Evolutionary conservation across 495 filamentous ascomycete species (phyloP).

Genomic region (Penicillium silybi): DNA sequence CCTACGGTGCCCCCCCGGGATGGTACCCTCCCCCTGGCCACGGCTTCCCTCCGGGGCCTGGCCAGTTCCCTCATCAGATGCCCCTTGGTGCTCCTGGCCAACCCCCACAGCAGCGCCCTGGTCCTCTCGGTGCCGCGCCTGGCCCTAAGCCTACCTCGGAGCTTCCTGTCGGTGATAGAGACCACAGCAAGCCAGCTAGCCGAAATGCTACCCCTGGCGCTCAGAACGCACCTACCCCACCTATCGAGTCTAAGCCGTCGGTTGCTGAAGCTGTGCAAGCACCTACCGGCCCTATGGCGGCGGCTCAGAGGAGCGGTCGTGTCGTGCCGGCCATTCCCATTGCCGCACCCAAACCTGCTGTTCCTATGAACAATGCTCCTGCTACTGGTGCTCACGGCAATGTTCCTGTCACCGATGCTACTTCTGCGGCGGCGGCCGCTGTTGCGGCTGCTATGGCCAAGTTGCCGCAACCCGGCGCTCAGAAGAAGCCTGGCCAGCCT

Average conservation of each 20-base stretch:
- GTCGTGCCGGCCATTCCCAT: conserved; percentile 68
- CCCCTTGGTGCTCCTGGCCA: conserved; percentile 50
- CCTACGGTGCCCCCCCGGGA: conserved; percentile 62
- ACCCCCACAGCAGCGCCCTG: conserved; percentile 43
- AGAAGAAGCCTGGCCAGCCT: conserved; percentile 40
- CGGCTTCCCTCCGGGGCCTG: conserved; percentile 64
- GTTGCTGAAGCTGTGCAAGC: conserved; percentile 47
- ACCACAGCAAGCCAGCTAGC: conserved; percentile 31
- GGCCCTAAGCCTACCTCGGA: conserved; percentile 38
- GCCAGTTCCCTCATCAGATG: conserved; percentile 52
- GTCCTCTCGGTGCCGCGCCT: conserved; percentile 27
- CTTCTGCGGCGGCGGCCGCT: conserved; percentile 76
- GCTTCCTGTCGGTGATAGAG: conserved; percentile 39
- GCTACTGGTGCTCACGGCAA: conserved; percentile 28
- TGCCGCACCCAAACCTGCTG: conserved; percentile 40
- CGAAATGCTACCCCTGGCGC: conserved; percentile 35
- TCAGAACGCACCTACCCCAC: conserved; percentile 49
- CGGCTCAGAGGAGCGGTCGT: conserved; percentile 57
- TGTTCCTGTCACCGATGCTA: conserved; percentile 61
- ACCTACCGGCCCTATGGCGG: conserved; percentile 46
- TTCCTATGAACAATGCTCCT: conserved; percentile 33
- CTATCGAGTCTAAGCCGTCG: conserved; percentile 65
- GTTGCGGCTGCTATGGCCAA: conserved; percentile 91
- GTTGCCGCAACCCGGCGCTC: conserved; percentile 49
- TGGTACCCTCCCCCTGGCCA: conserved; percentile 83